Conservation (phyloP, 2,329 filamentous ascomycete species). For the Epichloe hybrida region DNA sequence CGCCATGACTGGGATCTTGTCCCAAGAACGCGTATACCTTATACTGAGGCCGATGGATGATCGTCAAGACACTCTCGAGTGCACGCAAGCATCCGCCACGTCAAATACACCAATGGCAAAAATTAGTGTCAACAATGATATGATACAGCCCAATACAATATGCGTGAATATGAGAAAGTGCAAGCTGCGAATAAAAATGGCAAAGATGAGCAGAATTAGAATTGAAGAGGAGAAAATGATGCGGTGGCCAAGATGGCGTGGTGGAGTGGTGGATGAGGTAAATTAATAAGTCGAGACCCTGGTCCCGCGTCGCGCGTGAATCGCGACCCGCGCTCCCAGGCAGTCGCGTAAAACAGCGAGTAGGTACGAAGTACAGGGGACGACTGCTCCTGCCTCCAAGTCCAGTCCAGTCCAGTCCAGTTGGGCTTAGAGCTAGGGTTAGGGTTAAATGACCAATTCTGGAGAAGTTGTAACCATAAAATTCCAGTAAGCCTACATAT, state of each 20-base stretch:
- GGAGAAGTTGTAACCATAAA: no score
- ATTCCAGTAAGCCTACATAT: no score
- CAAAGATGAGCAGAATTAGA: background rate
- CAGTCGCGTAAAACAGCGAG: background rate
- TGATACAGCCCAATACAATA: background rate
- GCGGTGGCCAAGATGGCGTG: background rate
- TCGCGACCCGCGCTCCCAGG: background rate
- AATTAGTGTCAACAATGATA: background rate
- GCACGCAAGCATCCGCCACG: background rate
- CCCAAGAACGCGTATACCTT: background rate
- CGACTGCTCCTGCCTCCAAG: no score
- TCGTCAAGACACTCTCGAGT: background rate
- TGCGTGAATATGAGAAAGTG: background rate
- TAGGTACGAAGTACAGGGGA: no score
- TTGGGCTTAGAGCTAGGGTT: no score
- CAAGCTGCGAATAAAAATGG: background rate
- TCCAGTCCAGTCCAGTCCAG: no score
- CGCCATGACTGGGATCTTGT: constrained; percentile 3
- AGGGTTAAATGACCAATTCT: no score
- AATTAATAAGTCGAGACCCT: background rate
- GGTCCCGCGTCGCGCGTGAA: constrained; percentile 1
- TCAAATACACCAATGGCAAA: background rate
- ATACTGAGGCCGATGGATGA: background rate
- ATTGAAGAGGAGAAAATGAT: background rate
- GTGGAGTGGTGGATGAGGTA: background rate